Evolutionary conservation across 257 asterid genomes (phyloP).

Genomic region (Nicotiana otophora): DNA sequence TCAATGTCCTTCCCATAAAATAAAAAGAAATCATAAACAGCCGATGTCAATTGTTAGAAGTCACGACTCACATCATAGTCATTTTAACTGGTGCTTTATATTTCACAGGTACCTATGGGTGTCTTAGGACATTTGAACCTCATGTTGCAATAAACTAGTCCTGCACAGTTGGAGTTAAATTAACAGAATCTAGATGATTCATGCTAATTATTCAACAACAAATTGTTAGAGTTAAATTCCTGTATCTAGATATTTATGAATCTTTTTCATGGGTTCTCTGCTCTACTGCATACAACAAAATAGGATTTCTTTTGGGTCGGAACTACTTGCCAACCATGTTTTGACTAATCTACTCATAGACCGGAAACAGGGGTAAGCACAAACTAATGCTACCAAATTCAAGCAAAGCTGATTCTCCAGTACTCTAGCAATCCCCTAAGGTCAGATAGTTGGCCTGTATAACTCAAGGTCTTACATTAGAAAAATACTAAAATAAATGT

Average conservation of each 20-base stretch:
- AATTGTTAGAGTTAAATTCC: not conserved
- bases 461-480: not conserved
- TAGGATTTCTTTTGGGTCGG: not conserved
- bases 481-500: not conserved
- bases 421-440: not conserved
- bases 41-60: not conserved
- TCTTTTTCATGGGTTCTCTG: not conserved
- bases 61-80: not conserved
- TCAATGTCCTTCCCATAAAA: not conserved
- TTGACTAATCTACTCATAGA: not conserved
- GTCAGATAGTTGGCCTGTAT: not conserved
- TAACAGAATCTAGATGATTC: not conserved
- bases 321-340: not conserved
- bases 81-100: not conserved
- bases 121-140: not conserved
- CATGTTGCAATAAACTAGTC: slow-evolving; percentile 1
- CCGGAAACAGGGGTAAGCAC: not conserved
- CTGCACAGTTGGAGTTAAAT: not conserved
- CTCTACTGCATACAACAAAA: not conserved
- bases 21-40: not conserved
- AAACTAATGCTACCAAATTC: not conserved
- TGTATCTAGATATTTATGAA: not conserved
- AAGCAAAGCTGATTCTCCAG: not conserved
- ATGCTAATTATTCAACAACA: not conserved
- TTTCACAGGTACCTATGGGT: not conserved